Base-by-base conservation (phyloP, 179 eudicot genomes). In the Sideroxylon spinosum region DNA sequence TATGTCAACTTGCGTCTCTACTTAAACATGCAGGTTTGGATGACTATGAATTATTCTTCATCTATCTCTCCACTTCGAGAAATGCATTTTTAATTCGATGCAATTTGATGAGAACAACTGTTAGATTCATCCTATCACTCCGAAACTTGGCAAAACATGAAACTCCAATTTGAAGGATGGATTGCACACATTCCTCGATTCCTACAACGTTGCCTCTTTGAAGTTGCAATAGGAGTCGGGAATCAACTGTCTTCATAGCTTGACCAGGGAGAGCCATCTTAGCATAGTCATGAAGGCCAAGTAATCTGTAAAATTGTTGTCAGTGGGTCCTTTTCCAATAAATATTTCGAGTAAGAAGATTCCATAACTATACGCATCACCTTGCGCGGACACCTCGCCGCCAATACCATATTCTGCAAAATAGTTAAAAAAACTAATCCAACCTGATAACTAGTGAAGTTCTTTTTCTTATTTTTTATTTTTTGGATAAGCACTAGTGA, bases 371-470 rank as follows among this genome's bases (percentile, higher is more conserved):
- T 70, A 78, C 52, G 71, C 1, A 46, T 78, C 81, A 4, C 81
- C 81, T 57, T 48, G 17, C 71, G 53, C 71, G 14, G 81, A 78
- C 14, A 50, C 68, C 12, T 78, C 70, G 3, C 59, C 61, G 12
- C 81, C 76, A 76, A 78, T 78, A 16, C 81, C 70, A 71, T 78
- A 78, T 48, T 78, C 75, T 78, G 59, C 63, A 59, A 8, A 59
- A 22, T 2, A 22, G 19, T 4, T 7, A 20, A 59, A 20, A 17
- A 20, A n/a, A 20, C 19, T 20, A 20, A 59, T 4, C 8, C 22
- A 59, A 22, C 19, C 8, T 11, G 12, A 3, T 1, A 59, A 59
- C 23, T 59, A 2, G 23, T 59, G 19, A 59, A 20, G 16, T 14
- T 56, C 60, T 56, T n/a, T n/a, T n/a, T n/a, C n/a, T n/a, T n/a